Evolutionary conservation across 2,329 filamentous ascomycete genomes (phyloP).

Genomic region (Ceratocystis diversiconidia): DNA sequence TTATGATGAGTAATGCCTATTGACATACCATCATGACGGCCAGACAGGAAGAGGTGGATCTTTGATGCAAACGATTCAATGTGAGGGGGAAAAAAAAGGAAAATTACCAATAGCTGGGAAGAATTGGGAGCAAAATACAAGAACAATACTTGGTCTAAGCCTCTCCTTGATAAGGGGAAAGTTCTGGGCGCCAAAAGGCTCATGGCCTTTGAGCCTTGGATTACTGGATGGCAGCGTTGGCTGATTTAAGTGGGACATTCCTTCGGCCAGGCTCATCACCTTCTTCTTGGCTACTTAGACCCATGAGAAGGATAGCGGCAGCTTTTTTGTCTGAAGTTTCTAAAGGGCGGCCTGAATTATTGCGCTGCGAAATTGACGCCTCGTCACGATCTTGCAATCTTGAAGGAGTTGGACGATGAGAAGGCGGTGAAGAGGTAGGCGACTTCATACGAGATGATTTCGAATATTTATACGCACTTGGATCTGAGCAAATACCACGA

Average conservation of each 20-base stretch:
- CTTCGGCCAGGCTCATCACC: conserved; percentile 18
- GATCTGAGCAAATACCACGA: conserved; percentile 2
- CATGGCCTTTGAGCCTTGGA: conserved; percentile 14
- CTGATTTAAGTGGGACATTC: conserved; percentile 1
- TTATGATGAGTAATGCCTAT: neutral
- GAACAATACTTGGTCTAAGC: neutral
- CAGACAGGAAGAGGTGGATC: too few relatives aligned
- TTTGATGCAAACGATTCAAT: neutral
- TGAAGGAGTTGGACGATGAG: neutral
- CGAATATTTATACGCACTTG: conserved; percentile 10
- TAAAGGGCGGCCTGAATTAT: neutral
- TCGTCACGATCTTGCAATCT: neutral
- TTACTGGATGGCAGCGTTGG: conserved; percentile 25
- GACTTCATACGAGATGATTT: neutral
- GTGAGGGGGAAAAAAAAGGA: conserved; percentile 12
- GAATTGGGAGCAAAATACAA: neutral
- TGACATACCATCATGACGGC: neutral
- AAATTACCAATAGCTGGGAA: neutral
- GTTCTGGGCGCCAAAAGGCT: neutral
- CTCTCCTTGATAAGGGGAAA: neutral
- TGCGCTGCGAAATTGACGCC: neutral
- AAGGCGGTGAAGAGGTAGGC: neutral
- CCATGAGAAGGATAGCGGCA: conserved; percentile 36
- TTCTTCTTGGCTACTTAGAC: conserved; percentile 31
- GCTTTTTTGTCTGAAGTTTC: conserved; percentile 28